A percentile compares a stretch with the other conserved stretches of the same genome.
These are phyloP conservation scores for Ambispora gerdemannii DNA, from an alignment of 192 early-diverging fungal genomes.

Conservation along the genomic window DNA sequence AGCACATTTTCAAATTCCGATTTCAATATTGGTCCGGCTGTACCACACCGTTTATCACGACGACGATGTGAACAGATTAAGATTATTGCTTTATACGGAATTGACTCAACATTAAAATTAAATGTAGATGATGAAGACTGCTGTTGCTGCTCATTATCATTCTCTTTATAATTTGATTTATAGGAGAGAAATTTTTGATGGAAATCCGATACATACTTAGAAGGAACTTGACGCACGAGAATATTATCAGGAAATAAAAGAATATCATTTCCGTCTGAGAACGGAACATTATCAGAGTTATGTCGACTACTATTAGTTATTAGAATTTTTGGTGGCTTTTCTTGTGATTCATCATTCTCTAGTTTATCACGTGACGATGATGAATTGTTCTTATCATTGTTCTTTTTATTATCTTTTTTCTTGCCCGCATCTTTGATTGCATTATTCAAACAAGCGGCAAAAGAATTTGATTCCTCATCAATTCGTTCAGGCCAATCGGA, in stretches of 20 bases:
- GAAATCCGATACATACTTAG: slow-evolving; percentile 40
- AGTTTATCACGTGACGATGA: background rate
- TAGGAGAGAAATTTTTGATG: slow-evolving; percentile 40
- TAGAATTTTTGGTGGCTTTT: slow-evolving; percentile 38
- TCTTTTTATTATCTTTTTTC: slow-evolving; percentile 14
- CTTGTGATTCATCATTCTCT: background rate
- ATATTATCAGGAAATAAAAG: slow-evolving; percentile 55
- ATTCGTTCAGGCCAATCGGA: slow-evolving; percentile 49
- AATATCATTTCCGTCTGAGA: slow-evolving; percentile 31
- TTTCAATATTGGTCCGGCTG: slow-evolving; percentile 48
- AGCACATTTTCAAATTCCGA: slow-evolving; percentile 51
- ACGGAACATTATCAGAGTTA: slow-evolving; percentile 15
- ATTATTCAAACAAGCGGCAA: slow-evolving; percentile 43
- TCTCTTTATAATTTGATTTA: background rate
- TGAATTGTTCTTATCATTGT: background rate
- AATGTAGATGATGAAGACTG: no score
- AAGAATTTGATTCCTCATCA: slow-evolving; percentile 46
- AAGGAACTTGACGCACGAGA: slow-evolving; percentile 47
- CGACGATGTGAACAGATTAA: slow-evolving; percentile 56
- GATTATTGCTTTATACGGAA: slow-evolving; percentile 43
- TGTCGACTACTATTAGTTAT: slow-evolving; percentile 43
- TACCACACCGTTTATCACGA: slow-evolving; percentile 59
- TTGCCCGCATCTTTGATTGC: slow-evolving; percentile 32
- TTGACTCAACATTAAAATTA: slow-evolving; percentile 10
- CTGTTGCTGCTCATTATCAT: background rate